Evolutionary conservation across 768 basidiomycete species (phyloP), one percentile per base, ranked within the genome.

Genomic region (Mycena belliarum): DNA sequence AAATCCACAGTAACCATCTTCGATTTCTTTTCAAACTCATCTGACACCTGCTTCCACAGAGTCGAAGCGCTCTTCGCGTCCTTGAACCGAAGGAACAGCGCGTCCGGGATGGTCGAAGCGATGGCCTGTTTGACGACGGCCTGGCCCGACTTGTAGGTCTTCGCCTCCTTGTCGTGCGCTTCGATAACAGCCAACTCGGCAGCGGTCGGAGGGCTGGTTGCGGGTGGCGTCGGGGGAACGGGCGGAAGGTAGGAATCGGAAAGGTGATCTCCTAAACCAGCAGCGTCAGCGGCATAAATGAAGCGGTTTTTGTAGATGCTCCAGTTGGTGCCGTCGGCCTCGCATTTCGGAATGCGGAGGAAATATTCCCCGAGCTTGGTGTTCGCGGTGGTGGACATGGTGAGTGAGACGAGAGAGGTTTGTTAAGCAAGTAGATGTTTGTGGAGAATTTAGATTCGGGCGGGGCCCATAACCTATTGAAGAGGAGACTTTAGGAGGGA

Each of bases 1-100:
- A 72, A 57, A 55, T 70, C 66, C 11, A 69, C 63, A 29, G 63
- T 52, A 33, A 69, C 59, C 54, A 66, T 65, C 18, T 63, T 46
- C 1, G 55, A 61, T 25, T 66, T 66, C 12, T 47, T 54, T 49
- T 72, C 65, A 41, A 65, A 66, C 14, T 68, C 58, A 5, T 18
- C 47, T 18, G 47, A 33, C 3, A 71, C 21, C 11, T 59, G 58
- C 14, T 32, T 25, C 69, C 69, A 72, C 20, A 68, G 51, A 23
- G 28, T 25, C 10, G 20, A 2, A 3, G 63, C 63, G 0, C 23
- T 37, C 28, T 37, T 12, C 7, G 33, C 18, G 1, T 21, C 21
- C 18, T 52, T 55, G 55, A 16, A 6, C 4, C 35, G 35, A 10
- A 35, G 15, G 35, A 35, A 35, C 8, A 35, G 35, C 12, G 35